Percentiles rank a stretch among this genome's conserved stretches.
Evolutionary conservation across 1,284 basidiomycete genomes (phyloP).

Genomic region (Heterobasidion occidentale): DNA sequence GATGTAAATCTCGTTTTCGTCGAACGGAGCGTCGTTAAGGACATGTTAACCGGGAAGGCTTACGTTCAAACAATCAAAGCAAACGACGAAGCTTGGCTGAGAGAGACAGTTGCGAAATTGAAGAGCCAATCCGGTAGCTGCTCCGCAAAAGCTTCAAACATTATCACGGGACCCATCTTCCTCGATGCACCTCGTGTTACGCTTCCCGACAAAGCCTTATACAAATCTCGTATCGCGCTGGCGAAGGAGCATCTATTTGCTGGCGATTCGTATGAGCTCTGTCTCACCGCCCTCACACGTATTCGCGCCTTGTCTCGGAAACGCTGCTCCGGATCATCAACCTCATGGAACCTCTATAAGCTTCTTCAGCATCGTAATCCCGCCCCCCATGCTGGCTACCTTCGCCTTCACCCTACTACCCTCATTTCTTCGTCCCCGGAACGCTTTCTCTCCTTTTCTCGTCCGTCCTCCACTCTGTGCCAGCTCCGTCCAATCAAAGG

Average conservation of each 20-base stretch:
- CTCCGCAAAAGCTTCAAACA: neutral
- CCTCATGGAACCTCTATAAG: constrained; percentile 69
- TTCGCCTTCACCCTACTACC: constrained; percentile 63
- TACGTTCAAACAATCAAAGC: constrained; percentile 60
- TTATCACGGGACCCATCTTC: constrained; percentile 4
- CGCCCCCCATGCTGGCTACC: constrained; percentile 85
- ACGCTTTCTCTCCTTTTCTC: constrained; percentile 83
- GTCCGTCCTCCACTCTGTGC: constrained; percentile 52
- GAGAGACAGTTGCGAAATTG: constrained; percentile 25
- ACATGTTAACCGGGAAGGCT: constrained; percentile 35
- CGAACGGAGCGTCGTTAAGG: constrained; percentile 68
- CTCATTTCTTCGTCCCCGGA: constrained; percentile 85
- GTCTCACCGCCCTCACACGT: constrained; percentile 76
- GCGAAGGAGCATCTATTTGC: constrained; percentile 75
- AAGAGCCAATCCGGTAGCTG: constrained; percentile 8
- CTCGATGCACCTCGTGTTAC: constrained; percentile 25
- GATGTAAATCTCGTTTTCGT: constrained; percentile 71
- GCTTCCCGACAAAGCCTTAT: constrained; percentile 49
- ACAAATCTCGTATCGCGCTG: constrained; percentile 65
- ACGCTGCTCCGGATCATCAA: constrained; percentile 28
- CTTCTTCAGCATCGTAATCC: constrained; percentile 74
- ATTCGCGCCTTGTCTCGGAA: constrained; percentile 30
- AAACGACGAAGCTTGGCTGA: constrained; percentile 53
- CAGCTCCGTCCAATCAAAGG: constrained; percentile 97
- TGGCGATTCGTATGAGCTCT: constrained; percentile 96